These are phyloP conservation scores for Aspergillus bertholletiae DNA, from an alignment of 495 filamentous ascomycete species.

Conservation along the genomic window DNA sequence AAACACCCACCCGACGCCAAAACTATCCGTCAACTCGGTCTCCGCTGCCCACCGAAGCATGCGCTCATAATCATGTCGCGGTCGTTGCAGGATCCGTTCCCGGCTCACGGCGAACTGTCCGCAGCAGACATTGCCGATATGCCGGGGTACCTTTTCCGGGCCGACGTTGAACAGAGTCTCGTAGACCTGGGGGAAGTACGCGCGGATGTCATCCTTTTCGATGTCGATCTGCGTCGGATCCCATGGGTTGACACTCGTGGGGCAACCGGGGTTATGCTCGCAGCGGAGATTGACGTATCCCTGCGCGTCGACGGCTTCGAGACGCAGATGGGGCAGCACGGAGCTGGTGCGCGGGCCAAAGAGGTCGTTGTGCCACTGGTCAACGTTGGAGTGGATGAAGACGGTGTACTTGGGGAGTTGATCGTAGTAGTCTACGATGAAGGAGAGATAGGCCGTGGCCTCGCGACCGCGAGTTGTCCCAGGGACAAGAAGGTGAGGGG, in stretches of 20 bases:
- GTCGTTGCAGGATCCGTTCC: slow-evolving; percentile 37
- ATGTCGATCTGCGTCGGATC: slow-evolving; percentile 30
- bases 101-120: slow-evolving; percentile 47
- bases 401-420: slow-evolving; percentile 33
- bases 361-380: slow-evolving; percentile 46
- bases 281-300: slow-evolving; percentile 45
- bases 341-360: slow-evolving; percentile 30
- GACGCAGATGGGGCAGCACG: slow-evolving; percentile 28
- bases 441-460: slow-evolving; percentile 39
- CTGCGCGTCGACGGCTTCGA: slow-evolving; percentile 33
- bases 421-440: slow-evolving; percentile 36
- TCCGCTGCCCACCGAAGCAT: slow-evolving; percentile 40
- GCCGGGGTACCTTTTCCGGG: slow-evolving; percentile 27
- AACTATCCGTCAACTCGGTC: slow-evolving; percentile 32
- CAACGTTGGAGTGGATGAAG: slow-evolving; percentile 37
- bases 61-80: slow-evolving; percentile 37
- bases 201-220: slow-evolving; percentile 33
- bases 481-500: slow-evolving; percentile 27
- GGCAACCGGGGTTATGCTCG: slow-evolving; percentile 34
- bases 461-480: slow-evolving; percentile 36
- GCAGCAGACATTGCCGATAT: slow-evolving; percentile 46
- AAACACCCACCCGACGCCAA: slow-evolving; percentile 40
- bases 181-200: slow-evolving; percentile 32
- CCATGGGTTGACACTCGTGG: slow-evolving; percentile 27
- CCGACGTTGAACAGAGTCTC: slow-evolving; percentile 27